phyloP scores from a whole-genome alignment of 2,329 filamentous ascomycete species.

The Pseudogymnoascus sp. region DNA sequence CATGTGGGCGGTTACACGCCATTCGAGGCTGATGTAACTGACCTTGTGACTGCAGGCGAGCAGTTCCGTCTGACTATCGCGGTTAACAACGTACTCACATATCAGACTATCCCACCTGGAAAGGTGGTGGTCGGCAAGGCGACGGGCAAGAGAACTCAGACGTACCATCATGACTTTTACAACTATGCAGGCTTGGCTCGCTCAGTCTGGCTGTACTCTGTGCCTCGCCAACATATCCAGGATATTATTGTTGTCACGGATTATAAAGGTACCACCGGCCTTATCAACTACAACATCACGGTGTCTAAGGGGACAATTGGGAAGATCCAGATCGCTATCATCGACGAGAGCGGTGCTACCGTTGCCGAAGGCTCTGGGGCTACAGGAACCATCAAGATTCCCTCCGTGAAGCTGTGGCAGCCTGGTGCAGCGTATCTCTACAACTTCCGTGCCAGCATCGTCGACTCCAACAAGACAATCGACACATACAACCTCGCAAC shows the following conservation, averaged over 20 bases:
- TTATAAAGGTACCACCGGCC: conserved; percentile 13
- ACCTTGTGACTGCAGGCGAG: conserved; percentile 18
- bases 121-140: not conserved
- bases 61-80: conserved; percentile 27
- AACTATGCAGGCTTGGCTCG: conserved; percentile 28
- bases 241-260: conserved; percentile 24
- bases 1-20: conserved; percentile 26
- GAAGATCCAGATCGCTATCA: not conserved
- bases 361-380: conserved; percentile 11
- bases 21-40: conserved; percentile 24
- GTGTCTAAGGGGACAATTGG: not conserved
- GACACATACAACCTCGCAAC: conserved; percentile 22
- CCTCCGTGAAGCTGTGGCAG: conserved; percentile 23
- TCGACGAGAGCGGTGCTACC: conserved; percentile 12
- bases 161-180: conserved; percentile 28
- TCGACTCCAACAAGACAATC: conserved; percentile 11
- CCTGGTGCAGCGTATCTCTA: conserved; percentile 26
- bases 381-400: conserved; percentile 15
- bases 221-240: conserved; percentile 19
- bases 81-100: conserved; percentile 27
- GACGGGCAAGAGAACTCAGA: conserved; percentile 21
- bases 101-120: conserved; percentile 16
- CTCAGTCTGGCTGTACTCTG: conserved; percentile 25
- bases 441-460: conserved; percentile 19
- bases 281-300: conserved; percentile 13